Percentiles rank a stretch among this genome's conserved stretches.
These are phyloP conservation scores for Coccomyxa sp. DNA, from an alignment of 139 green algal species.

Conservation along the genomic window DNA sequence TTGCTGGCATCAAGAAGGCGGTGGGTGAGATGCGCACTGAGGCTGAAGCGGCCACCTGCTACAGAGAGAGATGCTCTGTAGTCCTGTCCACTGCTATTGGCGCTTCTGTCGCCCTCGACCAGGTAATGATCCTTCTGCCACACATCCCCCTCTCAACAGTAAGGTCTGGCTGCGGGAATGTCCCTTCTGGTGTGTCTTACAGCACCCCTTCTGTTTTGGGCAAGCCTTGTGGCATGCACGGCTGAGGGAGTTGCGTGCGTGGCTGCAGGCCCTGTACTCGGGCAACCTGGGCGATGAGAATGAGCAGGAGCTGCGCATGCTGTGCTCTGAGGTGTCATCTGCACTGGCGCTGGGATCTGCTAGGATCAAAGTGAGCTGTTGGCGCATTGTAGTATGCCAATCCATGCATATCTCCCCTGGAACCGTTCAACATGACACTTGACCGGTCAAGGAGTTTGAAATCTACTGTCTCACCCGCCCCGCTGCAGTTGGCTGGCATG, in stretches of 20 bases:
- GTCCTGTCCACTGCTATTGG: constrained; percentile 29
- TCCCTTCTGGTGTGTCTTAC: too few species aligned
- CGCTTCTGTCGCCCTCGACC: constrained; percentile 32
- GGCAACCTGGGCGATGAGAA: constrained; percentile 4
- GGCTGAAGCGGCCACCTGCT: constrained; percentile 19
- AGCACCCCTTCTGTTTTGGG: background rate
- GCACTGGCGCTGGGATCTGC: constrained; percentile 5
- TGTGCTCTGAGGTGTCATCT: constrained; percentile 12
- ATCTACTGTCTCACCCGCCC: too few species aligned
- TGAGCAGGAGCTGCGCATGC: constrained; percentile 9
- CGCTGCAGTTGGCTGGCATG: too few species aligned
- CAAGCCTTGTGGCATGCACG: background rate
- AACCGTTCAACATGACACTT: too few species aligned
- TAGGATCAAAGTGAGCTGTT: constrained; percentile 6
- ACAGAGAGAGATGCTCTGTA: constrained; percentile 35
- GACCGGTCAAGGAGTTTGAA: too few species aligned
- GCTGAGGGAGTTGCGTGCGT: background rate
- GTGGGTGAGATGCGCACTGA: constrained; percentile 22
- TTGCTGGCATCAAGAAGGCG: constrained; percentile 21
- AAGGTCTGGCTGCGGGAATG: too few species aligned
- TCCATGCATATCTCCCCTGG: too few species aligned
- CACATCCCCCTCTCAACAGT: too few species aligned
- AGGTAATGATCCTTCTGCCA: constrained; percentile 5
- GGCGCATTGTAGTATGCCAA: too few species aligned
- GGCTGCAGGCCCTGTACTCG: constrained; percentile 15